These are phyloP conservation scores for Pulveroboletus ravenelii DNA, from an alignment of 768 basidiomycete genomes.

Conservation along the genomic window DNA sequence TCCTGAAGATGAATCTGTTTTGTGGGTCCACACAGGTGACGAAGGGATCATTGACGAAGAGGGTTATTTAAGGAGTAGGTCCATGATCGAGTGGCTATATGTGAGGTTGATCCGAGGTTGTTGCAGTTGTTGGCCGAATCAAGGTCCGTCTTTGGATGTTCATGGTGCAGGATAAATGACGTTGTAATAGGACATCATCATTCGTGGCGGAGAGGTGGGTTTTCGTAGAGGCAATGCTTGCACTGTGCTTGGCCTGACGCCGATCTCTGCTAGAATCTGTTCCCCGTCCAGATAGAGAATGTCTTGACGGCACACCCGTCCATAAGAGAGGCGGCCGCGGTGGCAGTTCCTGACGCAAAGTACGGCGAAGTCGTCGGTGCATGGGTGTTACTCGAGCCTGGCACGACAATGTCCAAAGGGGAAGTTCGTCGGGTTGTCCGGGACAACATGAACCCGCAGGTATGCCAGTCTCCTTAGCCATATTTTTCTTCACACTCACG, in stretches of 20 bases:
- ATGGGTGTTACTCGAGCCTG: constrained; percentile 58
- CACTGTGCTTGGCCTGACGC: neutral
- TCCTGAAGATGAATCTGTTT: constrained; percentile 44
- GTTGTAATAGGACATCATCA: constrained; percentile 63
- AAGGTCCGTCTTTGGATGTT: constrained; percentile 44
- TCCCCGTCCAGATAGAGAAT: constrained; percentile 84
- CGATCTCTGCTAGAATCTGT: constrained; percentile 56
- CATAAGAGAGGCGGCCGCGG: constrained; percentile 68
- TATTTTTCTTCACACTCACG: constrained; percentile 1
- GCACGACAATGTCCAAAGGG: constrained; percentile 38
- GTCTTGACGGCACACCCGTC: constrained; percentile 49
- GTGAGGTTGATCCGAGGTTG: neutral
- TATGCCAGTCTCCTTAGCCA: constrained; percentile 23
- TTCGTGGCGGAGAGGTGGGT: constrained; percentile 76
- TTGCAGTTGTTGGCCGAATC: constrained; percentile 68
- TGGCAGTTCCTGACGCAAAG: constrained; percentile 61
- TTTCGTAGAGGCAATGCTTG: neutral
- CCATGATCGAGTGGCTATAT: neutral
- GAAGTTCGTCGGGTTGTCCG: constrained; percentile 52
- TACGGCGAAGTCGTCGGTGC: constrained; percentile 81
- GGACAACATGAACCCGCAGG: constrained; percentile 75
- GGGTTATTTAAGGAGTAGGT: constrained; percentile 69
- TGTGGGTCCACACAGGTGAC: constrained; percentile 87
- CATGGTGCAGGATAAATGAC: constrained; percentile 1
- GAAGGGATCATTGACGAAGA: constrained; percentile 78